phyloP scores from a whole-genome alignment of 1,284 basidiomycete genomes.

The Microbotryum saponariae region DNA sequence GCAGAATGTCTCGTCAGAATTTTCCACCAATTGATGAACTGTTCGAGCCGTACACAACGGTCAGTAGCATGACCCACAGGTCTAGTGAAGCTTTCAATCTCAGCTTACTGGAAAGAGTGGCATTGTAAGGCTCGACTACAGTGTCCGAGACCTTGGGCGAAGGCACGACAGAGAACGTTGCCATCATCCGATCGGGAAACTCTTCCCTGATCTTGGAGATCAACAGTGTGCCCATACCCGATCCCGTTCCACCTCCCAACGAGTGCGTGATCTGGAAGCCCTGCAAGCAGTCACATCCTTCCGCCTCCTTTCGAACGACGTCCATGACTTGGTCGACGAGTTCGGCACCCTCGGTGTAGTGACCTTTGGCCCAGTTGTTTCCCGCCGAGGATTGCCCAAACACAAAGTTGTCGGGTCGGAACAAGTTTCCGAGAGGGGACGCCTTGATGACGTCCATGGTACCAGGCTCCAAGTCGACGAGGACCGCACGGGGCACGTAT shows the following conservation, averaged over 20 bases:
- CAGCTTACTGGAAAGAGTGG: slow-evolving; percentile 54
- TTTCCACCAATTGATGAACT: slow-evolving; percentile 47
- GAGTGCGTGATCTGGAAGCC: slow-evolving; percentile 58
- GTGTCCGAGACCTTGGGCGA: slow-evolving; percentile 49
- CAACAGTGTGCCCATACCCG: slow-evolving; percentile 56
- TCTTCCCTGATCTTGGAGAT: slow-evolving; percentile 55
- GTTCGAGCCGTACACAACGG: slow-evolving; percentile 11
- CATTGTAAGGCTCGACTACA: slow-evolving; percentile 58
- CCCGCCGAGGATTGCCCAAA: slow-evolving; percentile 48
- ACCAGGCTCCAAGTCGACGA: slow-evolving; percentile 91
- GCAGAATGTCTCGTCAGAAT: slow-evolving; percentile 57
- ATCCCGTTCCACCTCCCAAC: slow-evolving; percentile 56
- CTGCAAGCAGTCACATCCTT: slow-evolving; percentile 52
- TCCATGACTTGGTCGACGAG: slow-evolving; percentile 76
- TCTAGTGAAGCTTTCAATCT: not conserved
- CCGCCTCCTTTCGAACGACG: slow-evolving; percentile 54
- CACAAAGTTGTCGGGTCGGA: slow-evolving; percentile 52
- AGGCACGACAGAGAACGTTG: slow-evolving; percentile 55
- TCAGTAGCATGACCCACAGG: not conserved
- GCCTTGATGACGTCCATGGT: slow-evolving; percentile 61
- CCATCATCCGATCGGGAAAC: slow-evolving; percentile 58
- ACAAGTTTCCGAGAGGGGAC: slow-evolving; percentile 48
- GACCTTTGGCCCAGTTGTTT: slow-evolving; percentile 44
- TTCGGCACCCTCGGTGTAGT: slow-evolving; percentile 90
- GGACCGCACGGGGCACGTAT: slow-evolving; percentile 92